Evolutionary conservation across 208 protist genomes (phyloP).

Genomic region (Trypanosoma scelopori): DNA sequence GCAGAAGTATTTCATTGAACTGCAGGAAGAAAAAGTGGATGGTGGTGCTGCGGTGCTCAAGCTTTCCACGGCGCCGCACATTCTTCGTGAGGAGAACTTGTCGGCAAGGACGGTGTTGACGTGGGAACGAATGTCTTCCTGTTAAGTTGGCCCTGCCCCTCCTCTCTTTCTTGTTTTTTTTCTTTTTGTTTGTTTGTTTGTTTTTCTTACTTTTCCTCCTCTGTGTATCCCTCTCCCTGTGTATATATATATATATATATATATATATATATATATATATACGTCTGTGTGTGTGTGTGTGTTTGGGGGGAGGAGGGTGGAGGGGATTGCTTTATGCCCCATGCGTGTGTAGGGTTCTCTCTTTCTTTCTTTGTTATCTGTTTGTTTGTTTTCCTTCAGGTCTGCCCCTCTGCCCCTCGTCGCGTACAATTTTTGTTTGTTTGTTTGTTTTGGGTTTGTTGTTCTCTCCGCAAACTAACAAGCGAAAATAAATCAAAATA

Average conservation of each 20-base stretch:
- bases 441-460: no score
- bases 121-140: slow-evolving; percentile 29
- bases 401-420: no score
- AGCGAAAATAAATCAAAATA: no score
- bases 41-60: slow-evolving; percentile 16
- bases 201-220: slow-evolving; percentile 1
- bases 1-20: slow-evolving; percentile 27
- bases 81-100: slow-evolving; percentile 30
- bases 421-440: no score
- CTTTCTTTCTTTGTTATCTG: no score
- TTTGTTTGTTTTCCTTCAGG: no score
- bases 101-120: slow-evolving; percentile 41
- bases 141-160: no score
- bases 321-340: not conserved
- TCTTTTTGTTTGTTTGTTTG: slow-evolving; percentile 10
- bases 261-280: no score
- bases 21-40: slow-evolving; percentile 2
- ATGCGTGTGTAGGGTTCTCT: no score
- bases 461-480: no score
- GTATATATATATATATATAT: no score
- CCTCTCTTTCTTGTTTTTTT: slow-evolving; percentile 13
- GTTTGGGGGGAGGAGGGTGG: not conserved
- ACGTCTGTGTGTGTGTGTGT: no score
- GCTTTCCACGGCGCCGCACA: slow-evolving; percentile 26
- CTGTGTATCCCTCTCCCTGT: not conserved